These are phyloP conservation scores for Tetrapisispora fleetii DNA, from an alignment of 805 yeast genomes.

Conservation along the genomic window DNA sequence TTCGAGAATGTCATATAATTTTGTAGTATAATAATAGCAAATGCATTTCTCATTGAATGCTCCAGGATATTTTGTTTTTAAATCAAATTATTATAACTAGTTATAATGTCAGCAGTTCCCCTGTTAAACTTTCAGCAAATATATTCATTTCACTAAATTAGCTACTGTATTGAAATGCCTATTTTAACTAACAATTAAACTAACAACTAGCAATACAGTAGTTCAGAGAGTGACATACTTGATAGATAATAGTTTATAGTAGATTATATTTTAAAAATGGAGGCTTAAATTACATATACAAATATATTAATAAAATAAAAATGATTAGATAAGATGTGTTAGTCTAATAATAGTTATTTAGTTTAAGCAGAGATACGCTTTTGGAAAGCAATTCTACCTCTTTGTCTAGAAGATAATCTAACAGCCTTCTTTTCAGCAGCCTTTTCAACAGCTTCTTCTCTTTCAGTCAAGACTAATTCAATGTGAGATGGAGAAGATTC, in stretches of 20 bases:
- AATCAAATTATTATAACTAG: too few relatives aligned
- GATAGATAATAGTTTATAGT: background rate
- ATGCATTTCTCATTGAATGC: too few relatives aligned
- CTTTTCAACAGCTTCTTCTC: conserved; percentile 87
- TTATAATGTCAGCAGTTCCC: too few relatives aligned
- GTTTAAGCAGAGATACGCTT: conserved; percentile 69
- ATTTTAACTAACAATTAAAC: too few relatives aligned
- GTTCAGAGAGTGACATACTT: too few relatives aligned
- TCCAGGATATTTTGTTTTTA: too few relatives aligned
- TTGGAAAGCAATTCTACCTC: conserved; percentile 82
- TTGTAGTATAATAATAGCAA: too few relatives aligned
- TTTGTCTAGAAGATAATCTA: conserved; percentile 83
- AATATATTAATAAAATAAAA: conserved; percentile 3
- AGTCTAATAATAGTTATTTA: conserved; percentile 2
- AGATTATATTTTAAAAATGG: conserved; percentile 1
- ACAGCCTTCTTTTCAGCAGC: conserved; percentile 61
- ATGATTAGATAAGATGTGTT: conserved; percentile 3
- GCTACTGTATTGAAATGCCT: too few relatives aligned
- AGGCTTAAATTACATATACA: conserved; percentile 5
- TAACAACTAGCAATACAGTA: too few relatives aligned
- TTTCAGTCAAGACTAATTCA: conserved; percentile 93
- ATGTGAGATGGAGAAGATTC: conserved; percentile 98
- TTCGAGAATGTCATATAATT: background rate
- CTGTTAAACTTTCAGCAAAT: too few relatives aligned
- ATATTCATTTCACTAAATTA: too few relatives aligned